Base-by-base conservation (phyloP, 192 early-diverging fungal genomes). In the Coemansia sp. region DNA sequence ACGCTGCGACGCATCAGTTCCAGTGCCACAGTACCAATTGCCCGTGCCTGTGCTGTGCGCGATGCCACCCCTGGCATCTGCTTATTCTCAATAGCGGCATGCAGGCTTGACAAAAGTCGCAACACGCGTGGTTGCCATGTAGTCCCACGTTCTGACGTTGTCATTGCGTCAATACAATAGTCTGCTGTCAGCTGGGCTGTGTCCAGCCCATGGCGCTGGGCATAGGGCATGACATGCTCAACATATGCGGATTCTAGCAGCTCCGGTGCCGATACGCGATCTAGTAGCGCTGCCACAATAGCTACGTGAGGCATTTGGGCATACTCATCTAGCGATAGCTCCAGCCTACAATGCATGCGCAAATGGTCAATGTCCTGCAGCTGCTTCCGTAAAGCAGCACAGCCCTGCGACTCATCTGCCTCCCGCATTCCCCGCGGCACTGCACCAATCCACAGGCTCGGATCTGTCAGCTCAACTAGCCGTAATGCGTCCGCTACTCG, bases 101-200 rank as follows among this genome's bases (percentile, higher is more conserved):
- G 51, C 44, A 90, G 66, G 36, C 71, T 80, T 6, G 37, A 17
- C 10, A 84, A 39, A 0, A 87, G 62, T 11, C 44, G 65, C 21
- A 88, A 54, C 15, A 86, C 82, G 6, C 84, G 70, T 3, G 80
- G 76, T 58, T 88, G 83, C 85, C 82, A 85, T 6, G 71, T 21
- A 21, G 31, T 57, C 11, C 53, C 61, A 18, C 52, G 47, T 11
- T 55, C 54, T 2, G 49, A 40, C 9, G 58, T 47, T 39, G 84
- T 76, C 81, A 90, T 84, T 30, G 81, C 49, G 16, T 76, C 81
- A 9, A 81, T 31, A 51, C 82, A 83, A 54, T 88, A 89, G 16
- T 82, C 71, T 9, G 44, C 52, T 31, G 87, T 50, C 3, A 87
- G 58, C 18, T 71, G 63, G 43, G 85, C 76, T 8, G 57, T 58